Base-by-base conservation (phyloP, 2,329 filamentous ascomycete species). In the Macroventuria anomochaeta region DNA sequence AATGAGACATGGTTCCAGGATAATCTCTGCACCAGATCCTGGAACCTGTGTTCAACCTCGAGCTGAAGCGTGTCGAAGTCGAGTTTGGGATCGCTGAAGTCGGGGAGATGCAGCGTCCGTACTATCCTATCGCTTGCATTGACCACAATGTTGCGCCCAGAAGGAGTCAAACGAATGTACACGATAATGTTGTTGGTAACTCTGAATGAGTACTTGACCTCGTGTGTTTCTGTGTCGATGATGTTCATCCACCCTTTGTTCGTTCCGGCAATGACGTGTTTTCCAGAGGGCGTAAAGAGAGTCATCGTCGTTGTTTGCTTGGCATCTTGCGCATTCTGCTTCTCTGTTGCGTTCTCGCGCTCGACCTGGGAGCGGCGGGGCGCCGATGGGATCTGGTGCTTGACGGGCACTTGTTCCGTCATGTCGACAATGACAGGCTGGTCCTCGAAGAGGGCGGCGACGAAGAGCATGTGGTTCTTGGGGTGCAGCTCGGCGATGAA, bases 1-100 rank as follows among this genome's bases (percentile, higher is more conserved):
- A 99, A 97, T 0, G 93, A 92, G 53, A 96, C 93, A 69, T 97
- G 92, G 69, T 97, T 99, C 95, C 95, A 99, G 6, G 90, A 92
- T 11, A 97, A 79, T 37, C 90, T 87, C 71, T 99, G 97, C 43
- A 99, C 95, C 3, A 97, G 89, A 71, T 99, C 96, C 74, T 97
- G 93, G 67, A 97, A 99, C 71, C 97, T 97, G 78, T 99, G 95
- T 75, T 99, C 93, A 11, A 97, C 85, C 33, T 95, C 90, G 33
- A 99, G 81, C 66, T 93, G 88, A 67, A 99, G 88, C 23, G 89
- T 93, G 65, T 96, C 89, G 17, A 89, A 85, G 62, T 96, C 90
- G 36, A 96, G 82, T 65, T 89, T 84, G 12, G 77, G 75, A 28
- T 76, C 73, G 26, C 70, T 71, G 17, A 88, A 82, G 67, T 97